Base-by-base conservation (phyloP, 768 basidiomycete species). In the Dendrothele bispora region DNA sequence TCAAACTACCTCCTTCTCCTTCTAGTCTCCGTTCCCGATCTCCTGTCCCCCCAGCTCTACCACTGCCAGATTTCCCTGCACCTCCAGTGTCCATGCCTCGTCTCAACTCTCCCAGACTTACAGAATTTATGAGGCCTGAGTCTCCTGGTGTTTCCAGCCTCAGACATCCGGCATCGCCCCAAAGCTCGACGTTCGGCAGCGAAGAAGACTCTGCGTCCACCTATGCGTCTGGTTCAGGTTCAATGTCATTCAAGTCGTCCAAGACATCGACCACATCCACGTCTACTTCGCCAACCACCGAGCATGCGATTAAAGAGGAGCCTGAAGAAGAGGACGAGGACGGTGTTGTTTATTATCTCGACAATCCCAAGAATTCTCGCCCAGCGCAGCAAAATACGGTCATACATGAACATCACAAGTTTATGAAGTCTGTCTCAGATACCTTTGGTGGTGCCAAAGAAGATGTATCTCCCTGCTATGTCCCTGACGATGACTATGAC, bases 111-210 rank as follows among this genome's bases (percentile, higher is more conserved):
- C 30, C 30, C n/a, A 32, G 10, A 32, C 10, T 32, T n/a, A n/a
- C 30, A 32, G 30, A 32, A 10, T 32, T 32, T 32, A 32, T 32
- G 30, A n/a, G 10, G 10, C n/a, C 30, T n/a, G n/a, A 32, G 30
- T 10, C 30, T 32, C n/a, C 30, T n/a, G 30, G 10, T 32, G 30
- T 32, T 32, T 10, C 10, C 30, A 32, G 30, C 20, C 27, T 46
- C 35, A 55, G 56, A 22, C 62, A 62, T 29, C 67, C 67, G 14
- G 66, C 73, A 4, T 80, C 81, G 6, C 80, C 82, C 5, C 63
- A 74, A 29, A 73, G 73, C 48, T 74, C 76, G 11, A 70, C 72
- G 26, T 81, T 72, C 46, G 76, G 46, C 39, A 70, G 69, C 43
- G 71, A 72, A 37, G 72, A 70, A 44, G 67, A 67, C 15, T 69